phyloP scores from a whole-genome alignment of 2,329 filamentous ascomycete genomes.

The Curvularia spicifera region DNA sequence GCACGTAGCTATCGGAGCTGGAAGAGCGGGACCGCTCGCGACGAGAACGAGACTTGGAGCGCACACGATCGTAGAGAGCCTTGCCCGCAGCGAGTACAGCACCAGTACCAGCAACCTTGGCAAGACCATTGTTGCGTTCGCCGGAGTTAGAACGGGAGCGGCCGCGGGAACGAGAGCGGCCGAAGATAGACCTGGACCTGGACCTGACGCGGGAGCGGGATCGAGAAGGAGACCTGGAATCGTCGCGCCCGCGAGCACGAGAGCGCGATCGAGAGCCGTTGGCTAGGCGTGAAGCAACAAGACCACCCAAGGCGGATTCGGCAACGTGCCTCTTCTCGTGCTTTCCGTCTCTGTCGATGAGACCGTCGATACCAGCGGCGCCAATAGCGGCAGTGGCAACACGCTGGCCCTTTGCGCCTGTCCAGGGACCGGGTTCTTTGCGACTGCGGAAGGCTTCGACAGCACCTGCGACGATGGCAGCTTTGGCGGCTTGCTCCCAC shows the following conservation, averaged over 20 bases:
- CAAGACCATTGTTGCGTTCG: constrained; percentile 53
- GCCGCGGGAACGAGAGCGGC: constrained; percentile 54
- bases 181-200: constrained; percentile 53
- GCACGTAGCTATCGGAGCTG: constrained; percentile 60
- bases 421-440: constrained; percentile 88
- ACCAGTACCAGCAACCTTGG: constrained; percentile 57
- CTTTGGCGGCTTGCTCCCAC: constrained; percentile 81
- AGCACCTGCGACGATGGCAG: constrained; percentile 86
- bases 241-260: constrained; percentile 51
- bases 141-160: constrained; percentile 52
- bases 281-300: constrained; percentile 83
- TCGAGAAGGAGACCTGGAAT: constrained; percentile 53
- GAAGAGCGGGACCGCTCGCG: constrained; percentile 48
- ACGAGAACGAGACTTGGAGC: constrained; percentile 60
- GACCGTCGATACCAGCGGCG: constrained; percentile 83
- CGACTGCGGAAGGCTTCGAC: constrained; percentile 90
- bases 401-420: constrained; percentile 88
- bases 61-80: constrained; percentile 61
- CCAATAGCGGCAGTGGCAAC: constrained; percentile 85
- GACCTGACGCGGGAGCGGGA: constrained; percentile 71
- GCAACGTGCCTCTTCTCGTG: constrained; percentile 80
- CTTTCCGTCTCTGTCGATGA: constrained; percentile 71
- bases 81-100: constrained; percentile 59
- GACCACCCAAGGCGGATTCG: constrained; percentile 86
- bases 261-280: constrained; percentile 76